These are phyloP conservation scores for Daldinia loculata DNA, from an alignment of 495 filamentous ascomycete species.

Conservation along the genomic window DNA sequence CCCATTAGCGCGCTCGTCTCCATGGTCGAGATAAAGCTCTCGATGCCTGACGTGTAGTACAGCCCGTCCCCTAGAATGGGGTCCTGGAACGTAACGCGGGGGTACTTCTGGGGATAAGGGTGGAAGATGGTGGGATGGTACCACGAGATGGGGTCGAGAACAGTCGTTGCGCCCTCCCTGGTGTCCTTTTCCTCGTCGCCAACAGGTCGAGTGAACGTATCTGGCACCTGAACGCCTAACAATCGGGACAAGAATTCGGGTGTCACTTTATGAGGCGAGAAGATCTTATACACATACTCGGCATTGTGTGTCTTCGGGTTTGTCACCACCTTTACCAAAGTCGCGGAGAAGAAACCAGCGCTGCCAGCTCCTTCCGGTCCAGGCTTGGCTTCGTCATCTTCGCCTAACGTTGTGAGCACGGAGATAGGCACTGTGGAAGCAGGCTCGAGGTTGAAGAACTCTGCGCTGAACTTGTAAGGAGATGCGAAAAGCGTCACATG, in stretches of 20 bases:
- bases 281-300: conserved; percentile 96
- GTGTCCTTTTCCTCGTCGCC: not conserved
- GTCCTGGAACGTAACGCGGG: conserved; percentile 88
- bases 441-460: conserved; percentile 71
- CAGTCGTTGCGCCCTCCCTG: conserved; percentile 5
- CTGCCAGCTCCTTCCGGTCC: conserved; percentile 67
- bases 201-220: conserved; percentile 41
- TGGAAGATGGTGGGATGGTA: conserved; percentile 75
- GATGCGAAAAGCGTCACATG: conserved; percentile 92
- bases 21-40: conserved; percentile 97
- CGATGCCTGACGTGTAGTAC: conserved; percentile 94
- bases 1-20: conserved; percentile 97
- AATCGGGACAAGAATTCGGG: conserved; percentile 67
- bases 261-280: conserved; percentile 76
- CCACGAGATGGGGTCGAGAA: conserved; percentile 73
- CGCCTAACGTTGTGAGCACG: conserved; percentile 84
- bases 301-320: conserved; percentile 61
- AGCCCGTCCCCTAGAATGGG: conserved; percentile 70
- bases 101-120: conserved; percentile 83
- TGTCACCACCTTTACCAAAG: conserved; percentile 69
- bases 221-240: conserved; percentile 57
- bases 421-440: conserved; percentile 67
- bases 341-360: conserved; percentile 88
- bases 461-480: conserved; percentile 69
- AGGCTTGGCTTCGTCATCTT: conserved; percentile 58